A percentile compares a stretch with the other conserved stretches of the same genome.
Evolutionary conservation across 108 stramenopile species (phyloP).

Genomic region (Pseudonitzschia multiseries): DNA sequence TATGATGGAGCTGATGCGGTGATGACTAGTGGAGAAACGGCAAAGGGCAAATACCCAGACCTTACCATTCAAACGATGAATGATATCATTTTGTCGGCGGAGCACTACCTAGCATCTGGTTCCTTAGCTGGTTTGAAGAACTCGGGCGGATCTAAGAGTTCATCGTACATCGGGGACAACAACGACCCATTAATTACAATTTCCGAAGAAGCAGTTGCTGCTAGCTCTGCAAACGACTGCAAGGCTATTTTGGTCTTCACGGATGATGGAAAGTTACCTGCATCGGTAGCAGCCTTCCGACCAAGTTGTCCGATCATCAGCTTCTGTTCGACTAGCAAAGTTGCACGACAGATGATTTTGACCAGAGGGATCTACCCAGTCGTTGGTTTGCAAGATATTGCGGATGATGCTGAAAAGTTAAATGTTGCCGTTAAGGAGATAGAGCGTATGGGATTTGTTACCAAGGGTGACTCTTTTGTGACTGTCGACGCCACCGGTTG

Average conservation of each 20-base stretch:
- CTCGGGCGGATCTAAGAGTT: conserved; percentile 16
- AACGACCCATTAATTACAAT: conserved; percentile 56
- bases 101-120: conserved; percentile 49
- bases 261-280: conserved; percentile 60
- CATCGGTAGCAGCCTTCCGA: conserved; percentile 65
- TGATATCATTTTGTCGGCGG: conserved; percentile 81
- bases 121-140: conserved; percentile 27
- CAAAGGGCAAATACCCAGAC: conserved; percentile 94
- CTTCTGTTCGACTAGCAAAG: conserved; percentile 70
- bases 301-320: conserved; percentile 79
- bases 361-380: conserved; percentile 82
- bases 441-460: conserved; percentile 64
- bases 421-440: conserved; percentile 60
- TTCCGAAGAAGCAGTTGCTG: conserved; percentile 90
- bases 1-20: conserved; percentile 99
- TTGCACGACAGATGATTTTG: conserved; percentile 78
- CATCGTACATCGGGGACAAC: conserved; percentile 30
- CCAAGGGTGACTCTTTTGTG: conserved; percentile 67
- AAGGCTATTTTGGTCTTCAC: conserved; percentile 90
- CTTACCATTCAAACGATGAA: conserved; percentile 94
- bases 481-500: conserved; percentile 52
- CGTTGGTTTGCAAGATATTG: conserved; percentile 42
- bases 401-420: conserved; percentile 39
- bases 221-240: conserved; percentile 84
- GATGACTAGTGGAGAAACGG: conserved; percentile 98